Percentiles rank a stretch among this genome's conserved stretches.
Evolutionary conservation across 2,329 filamentous ascomycete species (phyloP).

Genomic region (Penicillium rolfsii): DNA sequence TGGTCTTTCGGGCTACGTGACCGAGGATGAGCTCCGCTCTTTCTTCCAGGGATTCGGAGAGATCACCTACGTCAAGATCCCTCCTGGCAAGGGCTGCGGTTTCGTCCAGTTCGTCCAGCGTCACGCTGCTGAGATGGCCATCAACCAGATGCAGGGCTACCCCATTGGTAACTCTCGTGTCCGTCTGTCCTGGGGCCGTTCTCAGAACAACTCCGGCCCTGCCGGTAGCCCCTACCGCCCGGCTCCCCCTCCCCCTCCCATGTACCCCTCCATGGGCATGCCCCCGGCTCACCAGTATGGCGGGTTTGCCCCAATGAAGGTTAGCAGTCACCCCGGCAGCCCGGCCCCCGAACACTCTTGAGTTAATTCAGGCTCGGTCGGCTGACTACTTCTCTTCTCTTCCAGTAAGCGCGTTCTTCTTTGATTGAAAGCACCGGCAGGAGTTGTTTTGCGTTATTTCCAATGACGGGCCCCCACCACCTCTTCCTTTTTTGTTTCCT

Average conservation of each 20-base stretch:
- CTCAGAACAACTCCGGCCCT: slow-evolving; percentile 96
- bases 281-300: slow-evolving; percentile 64
- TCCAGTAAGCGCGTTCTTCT: slow-evolving; percentile 41
- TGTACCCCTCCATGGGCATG: slow-evolving; percentile 72
- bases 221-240: slow-evolving; percentile 97
- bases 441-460: slow-evolving; percentile 48
- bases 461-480: slow-evolving; percentile 43
- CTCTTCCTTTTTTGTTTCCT: slow-evolving; percentile 33
- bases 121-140: slow-evolving; percentile 98
- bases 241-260: slow-evolving; percentile 74
- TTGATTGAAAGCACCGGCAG: slow-evolving; percentile 49
- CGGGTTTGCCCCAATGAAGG: slow-evolving; percentile 70
- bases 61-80: slow-evolving; percentile 99
- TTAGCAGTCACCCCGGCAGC: slow-evolving; percentile 45
- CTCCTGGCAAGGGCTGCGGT: slow-evolving; percentile 93
- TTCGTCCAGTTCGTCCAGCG: slow-evolving; percentile 99
- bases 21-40: slow-evolving; percentile 97
- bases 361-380: slow-evolving; percentile 32
- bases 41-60: slow-evolving; percentile 99
- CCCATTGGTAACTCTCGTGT: slow-evolving; percentile 98
- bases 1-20: slow-evolving; percentile 95
- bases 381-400: slow-evolving; percentile 30
- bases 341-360: slow-evolving; percentile 34
- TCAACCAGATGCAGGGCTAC: slow-evolving; percentile 99
- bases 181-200: slow-evolving; percentile 94